phyloP scores from a whole-genome alignment of 768 basidiomycete genomes.

The Tylopilus subfusipes region DNA sequence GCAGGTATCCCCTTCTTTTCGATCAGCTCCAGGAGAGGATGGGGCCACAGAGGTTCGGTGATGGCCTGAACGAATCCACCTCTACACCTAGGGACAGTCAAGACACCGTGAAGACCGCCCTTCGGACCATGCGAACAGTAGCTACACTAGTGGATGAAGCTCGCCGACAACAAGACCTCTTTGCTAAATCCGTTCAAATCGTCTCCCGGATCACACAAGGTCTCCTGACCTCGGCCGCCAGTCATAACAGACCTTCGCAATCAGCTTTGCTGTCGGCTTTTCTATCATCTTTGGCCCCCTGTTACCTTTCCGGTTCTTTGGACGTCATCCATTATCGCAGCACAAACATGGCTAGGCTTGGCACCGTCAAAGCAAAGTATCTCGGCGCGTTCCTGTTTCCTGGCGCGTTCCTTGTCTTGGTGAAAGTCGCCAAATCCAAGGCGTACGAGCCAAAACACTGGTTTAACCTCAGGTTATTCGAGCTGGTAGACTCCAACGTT shows the following conservation, averaged over 20 bases:
- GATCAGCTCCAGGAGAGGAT: slow-evolving; percentile 51
- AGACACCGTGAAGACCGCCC: slow-evolving; percentile 39
- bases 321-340: slow-evolving; percentile 77
- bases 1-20: slow-evolving; percentile 90
- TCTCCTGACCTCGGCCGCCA: slow-evolving; percentile 27
- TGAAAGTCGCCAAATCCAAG: slow-evolving; percentile 78
- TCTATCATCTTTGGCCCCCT: slow-evolving; percentile 71
- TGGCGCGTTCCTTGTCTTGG: slow-evolving; percentile 82
- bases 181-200: slow-evolving; percentile 64
- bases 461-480: slow-evolving; percentile 75
- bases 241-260: slow-evolving; percentile 29
- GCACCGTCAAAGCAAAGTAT: slow-evolving; percentile 75
- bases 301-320: slow-evolving; percentile 77
- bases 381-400: slow-evolving; percentile 86
- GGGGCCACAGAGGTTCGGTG: neutral
- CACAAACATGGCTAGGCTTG: slow-evolving; percentile 39
- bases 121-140: slow-evolving; percentile 71
- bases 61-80: neutral
- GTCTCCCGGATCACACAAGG: slow-evolving; percentile 56
- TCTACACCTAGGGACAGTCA: neutral
- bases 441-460: slow-evolving; percentile 86
- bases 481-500: slow-evolving; percentile 62
- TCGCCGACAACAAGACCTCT: slow-evolving; percentile 58
- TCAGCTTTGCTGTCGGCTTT: slow-evolving; percentile 51
- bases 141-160: slow-evolving; percentile 82